Percentiles rank a stretch among this genome's conserved stretches.
Conservation (phyloP, 208 protist genomes). For the Vickermania ingenoplastis region DNA sequence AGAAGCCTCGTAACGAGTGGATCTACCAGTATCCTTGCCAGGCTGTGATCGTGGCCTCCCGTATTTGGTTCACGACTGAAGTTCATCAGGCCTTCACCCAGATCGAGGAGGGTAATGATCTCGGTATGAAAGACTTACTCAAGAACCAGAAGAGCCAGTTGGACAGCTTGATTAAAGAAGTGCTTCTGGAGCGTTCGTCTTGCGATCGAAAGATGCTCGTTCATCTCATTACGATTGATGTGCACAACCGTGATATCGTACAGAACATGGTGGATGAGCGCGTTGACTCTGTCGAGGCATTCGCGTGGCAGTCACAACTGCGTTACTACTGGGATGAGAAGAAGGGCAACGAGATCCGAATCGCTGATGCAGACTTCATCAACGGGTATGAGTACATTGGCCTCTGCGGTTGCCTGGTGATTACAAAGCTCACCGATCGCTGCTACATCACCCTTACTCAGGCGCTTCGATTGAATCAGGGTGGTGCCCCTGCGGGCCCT, state of each 20-base stretch:
- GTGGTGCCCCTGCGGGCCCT: conserved; percentile 88
- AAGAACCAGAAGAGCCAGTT: conserved; percentile 94
- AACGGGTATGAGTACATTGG: conserved; percentile 98
- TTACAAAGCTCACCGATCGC: conserved; percentile 97
- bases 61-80: conserved; percentile 97
- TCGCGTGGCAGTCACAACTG: conserved; percentile 98
- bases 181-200: conserved; percentile 88
- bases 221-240: conserved; percentile 97
- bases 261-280: conserved; percentile 92
- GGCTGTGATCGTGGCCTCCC: conserved; percentile 91
- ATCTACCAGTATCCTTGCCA: conserved; percentile 96
- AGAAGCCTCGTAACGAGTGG: conserved; percentile 95
- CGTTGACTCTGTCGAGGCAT: conserved; percentile 86
- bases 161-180: conserved; percentile 90
- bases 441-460: conserved; percentile 98
- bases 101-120: conserved; percentile 97
- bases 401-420: conserved; percentile 95
- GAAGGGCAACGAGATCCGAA: conserved; percentile 92
- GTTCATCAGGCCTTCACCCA: conserved; percentile 96
- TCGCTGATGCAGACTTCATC: conserved; percentile 95
- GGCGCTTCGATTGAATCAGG: conserved; percentile 86
- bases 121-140: conserved; percentile 96
- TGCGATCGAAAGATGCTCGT: conserved; percentile 96
- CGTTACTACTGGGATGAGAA: conserved; percentile 94
- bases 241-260: conserved; percentile 95